These are phyloP conservation scores for Fusarium sp. DNA, from an alignment of 2,329 filamentous ascomycete genomes.

Conservation along the genomic window DNA sequence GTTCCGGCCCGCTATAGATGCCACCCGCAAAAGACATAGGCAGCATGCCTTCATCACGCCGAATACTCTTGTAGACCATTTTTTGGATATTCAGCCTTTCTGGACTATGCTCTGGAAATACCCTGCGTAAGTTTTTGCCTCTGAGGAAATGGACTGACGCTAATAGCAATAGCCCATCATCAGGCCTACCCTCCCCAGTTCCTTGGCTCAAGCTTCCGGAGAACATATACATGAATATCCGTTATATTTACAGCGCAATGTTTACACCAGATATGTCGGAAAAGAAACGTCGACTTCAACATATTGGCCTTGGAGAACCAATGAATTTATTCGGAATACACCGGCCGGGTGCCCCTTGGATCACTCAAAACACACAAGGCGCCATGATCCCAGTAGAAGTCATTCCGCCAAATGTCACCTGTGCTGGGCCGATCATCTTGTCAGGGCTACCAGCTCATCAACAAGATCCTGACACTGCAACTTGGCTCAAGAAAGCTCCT, in stretches of 20 bases:
- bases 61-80: constrained; percentile 15
- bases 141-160: neutral
- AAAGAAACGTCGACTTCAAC: constrained; percentile 33
- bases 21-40: neutral
- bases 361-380: constrained; percentile 38
- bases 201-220: constrained; percentile 47
- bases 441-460: constrained; percentile 46
- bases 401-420: constrained; percentile 35
- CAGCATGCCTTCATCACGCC: constrained; percentile 9
- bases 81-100: constrained; percentile 21
- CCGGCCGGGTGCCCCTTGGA: constrained; percentile 41
- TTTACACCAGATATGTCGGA: constrained; percentile 37
- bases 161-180: constrained; percentile 46
- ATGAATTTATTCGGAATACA: constrained; percentile 38
- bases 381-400: constrained; percentile 21
- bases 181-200: constrained; percentile 55
- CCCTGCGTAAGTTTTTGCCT: constrained; percentile 14
- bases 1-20: constrained; percentile 6
- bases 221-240: constrained; percentile 46
- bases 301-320: constrained; percentile 29
- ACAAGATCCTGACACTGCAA: constrained; percentile 52
- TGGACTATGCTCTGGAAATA: constrained; percentile 36
- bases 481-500: constrained; percentile 52
- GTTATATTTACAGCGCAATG: constrained; percentile 42
- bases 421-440: constrained; percentile 56